These are phyloP conservation scores for Diaporthe velutina DNA, from an alignment of 2,329 filamentous ascomycete genomes.

Conservation along the genomic window DNA sequence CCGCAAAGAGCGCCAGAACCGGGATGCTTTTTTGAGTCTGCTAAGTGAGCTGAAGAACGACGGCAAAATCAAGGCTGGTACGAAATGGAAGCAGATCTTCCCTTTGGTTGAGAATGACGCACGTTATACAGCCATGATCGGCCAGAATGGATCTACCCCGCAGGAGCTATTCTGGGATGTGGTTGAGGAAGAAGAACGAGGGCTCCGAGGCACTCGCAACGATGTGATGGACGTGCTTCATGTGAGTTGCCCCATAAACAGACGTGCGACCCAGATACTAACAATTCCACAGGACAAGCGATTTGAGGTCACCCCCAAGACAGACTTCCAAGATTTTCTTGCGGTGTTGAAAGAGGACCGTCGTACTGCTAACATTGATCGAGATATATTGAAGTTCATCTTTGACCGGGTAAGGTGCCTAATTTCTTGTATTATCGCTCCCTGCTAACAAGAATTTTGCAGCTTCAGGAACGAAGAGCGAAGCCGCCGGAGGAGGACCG, in stretches of 20 bases:
- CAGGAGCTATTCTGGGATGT: conserved; percentile 97
- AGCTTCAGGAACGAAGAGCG: conserved; percentile 88
- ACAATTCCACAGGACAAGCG: conserved; percentile 78
- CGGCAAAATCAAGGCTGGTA: conserved; percentile 88
- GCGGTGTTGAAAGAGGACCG: conserved; percentile 86
- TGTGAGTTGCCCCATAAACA: conserved; percentile 64
- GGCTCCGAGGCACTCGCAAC: conserved; percentile 84
- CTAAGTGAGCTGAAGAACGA: conserved; percentile 79
- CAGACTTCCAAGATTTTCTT: conserved; percentile 89
- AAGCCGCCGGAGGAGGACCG: conserved; percentile 88
- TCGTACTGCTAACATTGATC: conserved; percentile 88
- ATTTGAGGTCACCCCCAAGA: conserved; percentile 89
- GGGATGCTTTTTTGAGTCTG: conserved; percentile 83
- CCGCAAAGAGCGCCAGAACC: conserved; percentile 85
- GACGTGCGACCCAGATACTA: conserved; percentile 48
- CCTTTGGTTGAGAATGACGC: conserved; percentile 82
- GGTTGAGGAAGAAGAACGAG: conserved; percentile 91
- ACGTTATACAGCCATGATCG: conserved; percentile 86
- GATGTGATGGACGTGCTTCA: conserved; percentile 90
- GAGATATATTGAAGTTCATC: conserved; percentile 82
- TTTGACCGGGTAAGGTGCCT: conserved; percentile 78
- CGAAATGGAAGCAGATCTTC: conserved; percentile 89
- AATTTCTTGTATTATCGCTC: not conserved
- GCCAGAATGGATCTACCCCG: conserved; percentile 85
- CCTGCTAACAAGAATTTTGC: conserved; percentile 44